Conservation (phyloP, 345 rosid genomes). For the Anacardium occidentale region DNA sequence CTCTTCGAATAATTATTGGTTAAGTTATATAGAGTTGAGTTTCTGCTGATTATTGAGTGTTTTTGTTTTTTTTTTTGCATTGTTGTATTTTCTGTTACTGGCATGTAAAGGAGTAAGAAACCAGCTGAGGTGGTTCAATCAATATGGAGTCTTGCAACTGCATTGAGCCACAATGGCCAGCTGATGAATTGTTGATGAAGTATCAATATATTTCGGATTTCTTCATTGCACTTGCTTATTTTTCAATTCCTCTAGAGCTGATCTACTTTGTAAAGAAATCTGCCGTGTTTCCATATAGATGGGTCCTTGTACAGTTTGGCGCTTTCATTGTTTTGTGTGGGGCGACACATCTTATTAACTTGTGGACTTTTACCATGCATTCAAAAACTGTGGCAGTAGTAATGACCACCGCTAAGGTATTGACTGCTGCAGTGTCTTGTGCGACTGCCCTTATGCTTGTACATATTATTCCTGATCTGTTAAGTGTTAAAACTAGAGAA, state of each 20-base stretch:
- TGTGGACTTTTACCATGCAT: slow-evolving; percentile 86
- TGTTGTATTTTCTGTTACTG: slow-evolving; percentile 20
- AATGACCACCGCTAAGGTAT: slow-evolving; percentile 73
- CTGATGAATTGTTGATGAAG: slow-evolving; percentile 87
- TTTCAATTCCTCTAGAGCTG: slow-evolving; percentile 93
- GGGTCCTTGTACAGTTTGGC: slow-evolving; percentile 99
- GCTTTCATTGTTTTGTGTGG: slow-evolving; percentile 99
- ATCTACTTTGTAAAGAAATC: slow-evolving; percentile 98
- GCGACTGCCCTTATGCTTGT: slow-evolving; percentile 97
- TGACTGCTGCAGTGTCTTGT: slow-evolving; percentile 91
- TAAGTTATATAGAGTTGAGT: neutral
- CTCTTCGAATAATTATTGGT: neutral
- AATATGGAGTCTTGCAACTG: slow-evolving; percentile 88
- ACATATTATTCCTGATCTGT: slow-evolving; percentile 88
- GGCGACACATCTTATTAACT: slow-evolving; percentile 87
- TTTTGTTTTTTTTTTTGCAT: slow-evolving; percentile 1
- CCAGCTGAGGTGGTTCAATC: slow-evolving; percentile 17
- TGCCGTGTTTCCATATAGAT: slow-evolving; percentile 82
- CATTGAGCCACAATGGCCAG: slow-evolving; percentile 93
- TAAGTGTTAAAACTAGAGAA: slow-evolving; percentile 92
- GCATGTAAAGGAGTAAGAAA: slow-evolving; percentile 30
- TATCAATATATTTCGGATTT: slow-evolving; percentile 98
- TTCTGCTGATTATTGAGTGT: neutral
- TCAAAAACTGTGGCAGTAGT: slow-evolving; percentile 75
- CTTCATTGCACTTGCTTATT: slow-evolving; percentile 96